A percentile compares a stretch with the other conserved stretches of the same genome.
phyloP scores from a whole-genome alignment of 192 early-diverging fungal species.

The Gigaspora rosea region DNA sequence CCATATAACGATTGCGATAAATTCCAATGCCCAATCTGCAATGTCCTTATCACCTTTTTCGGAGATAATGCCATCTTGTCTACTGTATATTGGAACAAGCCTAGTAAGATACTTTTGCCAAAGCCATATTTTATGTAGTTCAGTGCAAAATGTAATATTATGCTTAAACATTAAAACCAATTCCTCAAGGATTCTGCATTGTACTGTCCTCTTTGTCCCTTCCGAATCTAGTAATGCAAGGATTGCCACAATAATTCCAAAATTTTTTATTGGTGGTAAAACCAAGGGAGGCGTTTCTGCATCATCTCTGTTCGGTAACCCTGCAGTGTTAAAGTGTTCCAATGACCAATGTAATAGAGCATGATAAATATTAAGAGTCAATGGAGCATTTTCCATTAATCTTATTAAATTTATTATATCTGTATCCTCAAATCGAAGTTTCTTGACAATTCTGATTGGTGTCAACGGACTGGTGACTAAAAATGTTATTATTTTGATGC shows the following conservation, averaged over 20 bases:
- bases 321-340: background rate
- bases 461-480: slow-evolving; percentile 10
- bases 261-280: slow-evolving; percentile 15
- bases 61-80: background rate
- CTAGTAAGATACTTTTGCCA: slow-evolving; percentile 28
- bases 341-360: slow-evolving; percentile 23
- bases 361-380: slow-evolving; percentile 18
- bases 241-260: slow-evolving; percentile 19
- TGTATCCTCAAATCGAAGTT: slow-evolving; percentile 26
- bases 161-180: slow-evolving; percentile 12
- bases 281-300: background rate
- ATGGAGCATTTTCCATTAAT: slow-evolving; percentile 15
- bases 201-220: slow-evolving; percentile 2
- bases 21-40: slow-evolving; percentile 29
- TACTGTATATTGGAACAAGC: background rate
- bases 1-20: slow-evolving; percentile 24
- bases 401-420: slow-evolving; percentile 16
- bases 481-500: slow-evolving; percentile 25
- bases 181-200: slow-evolving; percentile 29
- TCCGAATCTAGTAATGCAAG: slow-evolving; percentile 26
- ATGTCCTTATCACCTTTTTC: slow-evolving; percentile 13
- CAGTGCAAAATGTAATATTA: slow-evolving; percentile 9
- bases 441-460: slow-evolving; percentile 21
- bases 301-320: background rate
- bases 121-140: slow-evolving; percentile 18